Evolutionary conservation across 1,139 yeast genomes (phyloP).

Genomic region (Candida pseudocylindracea): DNA sequence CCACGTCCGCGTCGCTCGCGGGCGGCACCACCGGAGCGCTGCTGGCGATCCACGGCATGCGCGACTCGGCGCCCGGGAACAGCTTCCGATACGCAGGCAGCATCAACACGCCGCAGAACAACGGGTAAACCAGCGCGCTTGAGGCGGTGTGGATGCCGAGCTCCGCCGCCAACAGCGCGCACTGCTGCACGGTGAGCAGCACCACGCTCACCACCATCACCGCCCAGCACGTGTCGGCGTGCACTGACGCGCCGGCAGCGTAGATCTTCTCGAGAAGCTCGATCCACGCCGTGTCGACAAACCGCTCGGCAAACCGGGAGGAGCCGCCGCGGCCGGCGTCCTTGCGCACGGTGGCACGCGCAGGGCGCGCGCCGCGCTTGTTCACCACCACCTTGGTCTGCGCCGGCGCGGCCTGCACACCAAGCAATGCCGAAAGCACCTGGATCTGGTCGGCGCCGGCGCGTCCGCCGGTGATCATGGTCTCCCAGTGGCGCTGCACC

Average conservation of each 20-base stretch:
- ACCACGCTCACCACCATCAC: constrained; percentile 28
- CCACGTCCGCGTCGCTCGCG: constrained; percentile 16
- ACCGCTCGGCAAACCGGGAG: constrained; percentile 23
- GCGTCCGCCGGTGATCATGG: constrained; percentile 18
- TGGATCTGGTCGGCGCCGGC: constrained; percentile 21
- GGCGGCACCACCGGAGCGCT: neutral
- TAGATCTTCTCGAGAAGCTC: constrained; percentile 32
- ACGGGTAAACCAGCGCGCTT: constrained; percentile 23
- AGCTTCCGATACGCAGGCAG: constrained; percentile 19
- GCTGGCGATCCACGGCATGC: too few species aligned
- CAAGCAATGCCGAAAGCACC: constrained; percentile 19
- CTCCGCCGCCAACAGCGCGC: constrained; percentile 17
- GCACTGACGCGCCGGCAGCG: constrained; percentile 30
- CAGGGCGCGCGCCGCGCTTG: too few species aligned
- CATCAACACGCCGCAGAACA: constrained; percentile 27
- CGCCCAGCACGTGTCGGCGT: constrained; percentile 20
- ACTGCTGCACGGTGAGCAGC: constrained; percentile 21
- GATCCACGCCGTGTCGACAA: constrained; percentile 32
- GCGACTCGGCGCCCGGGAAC: constrained; percentile 14
- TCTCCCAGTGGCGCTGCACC: constrained; percentile 21
- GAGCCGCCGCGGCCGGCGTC: constrained; percentile 4
- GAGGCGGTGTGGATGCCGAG: constrained; percentile 19
- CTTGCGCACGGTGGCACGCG: constrained; percentile 1
- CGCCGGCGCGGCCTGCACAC: constrained; percentile 7
- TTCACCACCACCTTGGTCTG: constrained; percentile 1